phyloP scores from a whole-genome alignment of 2,329 filamentous ascomycete species.

The Exserohilum turcica region DNA sequence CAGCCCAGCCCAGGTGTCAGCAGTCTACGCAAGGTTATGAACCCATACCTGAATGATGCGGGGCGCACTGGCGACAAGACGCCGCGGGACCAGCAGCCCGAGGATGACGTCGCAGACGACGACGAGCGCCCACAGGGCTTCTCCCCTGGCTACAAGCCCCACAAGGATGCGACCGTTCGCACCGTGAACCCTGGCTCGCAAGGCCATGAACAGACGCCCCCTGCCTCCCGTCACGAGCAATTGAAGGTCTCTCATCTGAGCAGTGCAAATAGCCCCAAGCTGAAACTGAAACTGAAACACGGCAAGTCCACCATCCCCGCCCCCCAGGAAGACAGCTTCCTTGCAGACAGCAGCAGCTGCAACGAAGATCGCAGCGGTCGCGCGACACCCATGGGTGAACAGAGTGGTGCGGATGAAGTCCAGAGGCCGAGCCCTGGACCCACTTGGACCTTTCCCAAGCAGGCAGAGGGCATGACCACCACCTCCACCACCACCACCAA shows the following conservation, averaged over 20 bases:
- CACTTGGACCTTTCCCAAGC: slow-evolving; percentile 30
- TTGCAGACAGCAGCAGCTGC: slow-evolving; percentile 59
- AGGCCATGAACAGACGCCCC: slow-evolving; percentile 28
- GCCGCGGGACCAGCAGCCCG: slow-evolving; percentile 34
- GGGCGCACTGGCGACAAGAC: slow-evolving; percentile 30
- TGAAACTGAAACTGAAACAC: slow-evolving; percentile 50
- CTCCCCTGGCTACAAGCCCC: slow-evolving; percentile 76
- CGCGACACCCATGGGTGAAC: slow-evolving; percentile 36
- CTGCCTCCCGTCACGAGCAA: slow-evolving; percentile 35
- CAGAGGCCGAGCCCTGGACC: slow-evolving; percentile 40
- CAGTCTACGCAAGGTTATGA: slow-evolving; percentile 85
- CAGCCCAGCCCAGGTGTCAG: slow-evolving; percentile 64
- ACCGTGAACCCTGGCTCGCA: slow-evolving; percentile 60
- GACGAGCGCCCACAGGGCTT: slow-evolving; percentile 63
- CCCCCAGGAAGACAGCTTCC: slow-evolving; percentile 54
- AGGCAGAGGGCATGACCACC: slow-evolving; percentile 30
- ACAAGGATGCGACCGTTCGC: slow-evolving; percentile 72
- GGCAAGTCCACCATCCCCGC: slow-evolving; percentile 27
- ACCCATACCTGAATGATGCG: slow-evolving; percentile 68
- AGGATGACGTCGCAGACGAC: slow-evolving; percentile 35
- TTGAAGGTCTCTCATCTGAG: slow-evolving; percentile 29
- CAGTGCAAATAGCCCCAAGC: slow-evolving; percentile 40
- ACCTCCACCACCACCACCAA: too few species aligned
- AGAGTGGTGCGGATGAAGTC: slow-evolving; percentile 34
- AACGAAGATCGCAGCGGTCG: slow-evolving; percentile 53